Conservation (phyloP, 371 early-diverging fungal species). For the Furculomyces boomerangus region DNA sequence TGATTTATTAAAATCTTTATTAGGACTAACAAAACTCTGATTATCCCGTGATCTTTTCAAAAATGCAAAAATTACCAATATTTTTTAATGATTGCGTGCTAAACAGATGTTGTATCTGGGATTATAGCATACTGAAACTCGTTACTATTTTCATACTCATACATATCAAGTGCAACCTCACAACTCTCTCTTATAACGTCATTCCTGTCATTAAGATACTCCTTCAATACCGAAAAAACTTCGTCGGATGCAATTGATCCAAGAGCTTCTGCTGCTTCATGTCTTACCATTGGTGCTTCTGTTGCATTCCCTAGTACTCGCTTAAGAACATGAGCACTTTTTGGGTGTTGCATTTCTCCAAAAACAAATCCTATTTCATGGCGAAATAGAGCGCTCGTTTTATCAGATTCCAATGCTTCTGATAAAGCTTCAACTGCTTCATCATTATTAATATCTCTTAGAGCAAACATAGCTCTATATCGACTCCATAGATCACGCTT, state of each 20-base stretch:
- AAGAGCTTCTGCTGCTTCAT: conserved; percentile 98
- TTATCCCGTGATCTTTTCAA: too few species aligned
- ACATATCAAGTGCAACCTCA: conserved; percentile 95
- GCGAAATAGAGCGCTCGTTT: conserved; percentile 79
- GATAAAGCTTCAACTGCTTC: conserved; percentile 79
- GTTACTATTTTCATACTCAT: conserved; percentile 66
- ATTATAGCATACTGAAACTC: conserved; percentile 28
- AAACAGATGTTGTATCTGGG: too few species aligned
- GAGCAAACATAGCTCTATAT: conserved; percentile 97
- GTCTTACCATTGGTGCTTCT: conserved; percentile 95
- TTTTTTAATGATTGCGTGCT: too few species aligned
- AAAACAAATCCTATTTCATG: conserved; percentile 98
- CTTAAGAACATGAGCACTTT: conserved; percentile 70
- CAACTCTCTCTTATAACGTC: conserved; percentile 92
- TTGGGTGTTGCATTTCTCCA: conserved; percentile 94
- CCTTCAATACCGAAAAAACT: conserved; percentile 48
- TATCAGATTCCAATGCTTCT: conserved; percentile 55
- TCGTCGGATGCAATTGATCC: conserved; percentile 90
- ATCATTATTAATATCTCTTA: conserved; percentile 76
- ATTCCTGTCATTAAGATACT: conserved; percentile 57
- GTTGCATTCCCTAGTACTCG: conserved; percentile 46
- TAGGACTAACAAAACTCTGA: too few species aligned
- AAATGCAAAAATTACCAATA: too few species aligned
- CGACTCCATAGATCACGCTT: conserved; percentile 69
- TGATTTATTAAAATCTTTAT: too few species aligned